Percentiles rank a stretch among this genome's conserved stretches.
These are phyloP conservation scores for Phtheirospermum japonicum DNA, from an alignment of 257 asterid species.

Conservation along the genomic window DNA sequence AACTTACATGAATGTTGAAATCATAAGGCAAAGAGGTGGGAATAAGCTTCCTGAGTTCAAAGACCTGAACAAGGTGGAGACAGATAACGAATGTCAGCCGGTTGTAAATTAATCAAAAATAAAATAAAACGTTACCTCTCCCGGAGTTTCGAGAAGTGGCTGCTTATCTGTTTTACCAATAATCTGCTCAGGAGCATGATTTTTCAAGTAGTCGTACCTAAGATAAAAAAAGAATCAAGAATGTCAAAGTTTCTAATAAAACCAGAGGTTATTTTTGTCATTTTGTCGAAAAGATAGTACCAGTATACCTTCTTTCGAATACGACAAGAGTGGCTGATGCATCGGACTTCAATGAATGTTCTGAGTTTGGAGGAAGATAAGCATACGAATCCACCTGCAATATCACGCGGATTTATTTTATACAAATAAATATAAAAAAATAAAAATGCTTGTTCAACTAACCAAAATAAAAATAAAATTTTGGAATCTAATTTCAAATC, in stretches of 20 bases:
- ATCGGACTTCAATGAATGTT: conserved; percentile 56
- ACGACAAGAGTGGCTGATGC: conserved; percentile 63
- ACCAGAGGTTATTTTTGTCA: background rate
- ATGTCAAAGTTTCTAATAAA: conserved; percentile 17
- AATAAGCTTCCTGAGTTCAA: conserved; percentile 91
- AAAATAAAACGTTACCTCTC: conserved; percentile 56
- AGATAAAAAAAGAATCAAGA: conserved; percentile 25
- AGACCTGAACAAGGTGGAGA: conserved; percentile 47
- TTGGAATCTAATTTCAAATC: conserved; percentile 10
- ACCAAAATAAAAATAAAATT: background rate
- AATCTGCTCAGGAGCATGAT: conserved; percentile 45
- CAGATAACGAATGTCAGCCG: conserved; percentile 5
- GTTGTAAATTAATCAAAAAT: background rate
- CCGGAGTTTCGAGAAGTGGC: conserved; percentile 87
- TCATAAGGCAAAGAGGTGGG: conserved; percentile 77
- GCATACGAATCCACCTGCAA: conserved; percentile 92
- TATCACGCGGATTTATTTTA: conserved; percentile 12
- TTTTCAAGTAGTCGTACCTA: conserved; percentile 68
- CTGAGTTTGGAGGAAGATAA: conserved; percentile 78
- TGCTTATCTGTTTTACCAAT: conserved; percentile 73
- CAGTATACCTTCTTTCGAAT: conserved; percentile 73
- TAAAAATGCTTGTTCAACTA: background rate
- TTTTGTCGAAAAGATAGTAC: background rate
- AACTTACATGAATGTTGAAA: conserved; percentile 86
- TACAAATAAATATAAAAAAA: background rate